Percentiles rank a stretch among this genome's conserved stretches.
phyloP scores from a whole-genome alignment of 2,329 filamentous ascomycete species.

The Cucurbitaria berberidis region DNA sequence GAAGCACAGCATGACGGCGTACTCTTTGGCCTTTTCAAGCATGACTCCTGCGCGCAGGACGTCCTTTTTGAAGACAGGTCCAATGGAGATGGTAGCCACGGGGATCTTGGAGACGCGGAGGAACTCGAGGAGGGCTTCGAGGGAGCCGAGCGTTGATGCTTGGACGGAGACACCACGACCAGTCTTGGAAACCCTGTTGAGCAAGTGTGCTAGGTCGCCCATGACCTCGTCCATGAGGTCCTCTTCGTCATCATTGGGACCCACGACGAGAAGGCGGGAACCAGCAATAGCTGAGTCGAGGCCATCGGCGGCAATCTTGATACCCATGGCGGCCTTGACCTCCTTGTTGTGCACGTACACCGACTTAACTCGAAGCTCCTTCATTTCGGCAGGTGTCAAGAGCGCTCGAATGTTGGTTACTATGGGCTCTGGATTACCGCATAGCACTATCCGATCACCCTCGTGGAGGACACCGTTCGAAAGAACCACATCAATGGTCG shows the following conservation, averaged over 20 bases:
- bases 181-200: slow-evolving; percentile 88
- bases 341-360: slow-evolving; percentile 99
- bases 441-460: slow-evolving; percentile 92
- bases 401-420: slow-evolving; percentile 93
- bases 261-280: slow-evolving; percentile 91
- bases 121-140: slow-evolving; percentile 96
- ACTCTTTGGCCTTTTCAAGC: slow-evolving; percentile 94
- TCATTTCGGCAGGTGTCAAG: slow-evolving; percentile 89
- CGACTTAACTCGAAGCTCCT: slow-evolving; percentile 93
- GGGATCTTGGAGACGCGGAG: slow-evolving; percentile 95
- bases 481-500: slow-evolving; percentile 96
- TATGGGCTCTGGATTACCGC: slow-evolving; percentile 95
- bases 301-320: slow-evolving; percentile 97
- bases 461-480: slow-evolving; percentile 95
- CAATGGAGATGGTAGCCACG: slow-evolving; percentile 95
- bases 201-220: slow-evolving; percentile 87
- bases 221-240: slow-evolving; percentile 97
- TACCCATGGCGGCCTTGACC: slow-evolving; percentile 96
- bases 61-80: slow-evolving; percentile 96
- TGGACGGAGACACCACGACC: slow-evolving; percentile 96
- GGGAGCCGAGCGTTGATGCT: slow-evolving; percentile 93
- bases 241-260: slow-evolving; percentile 93
- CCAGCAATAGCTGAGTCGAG: slow-evolving; percentile 96
- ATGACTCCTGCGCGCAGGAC: slow-evolving; percentile 93
- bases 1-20: slow-evolving; percentile 99